Evolutionary conservation across 441 rosid species (phyloP).

Genomic region (Jatropha podagrica): DNA sequence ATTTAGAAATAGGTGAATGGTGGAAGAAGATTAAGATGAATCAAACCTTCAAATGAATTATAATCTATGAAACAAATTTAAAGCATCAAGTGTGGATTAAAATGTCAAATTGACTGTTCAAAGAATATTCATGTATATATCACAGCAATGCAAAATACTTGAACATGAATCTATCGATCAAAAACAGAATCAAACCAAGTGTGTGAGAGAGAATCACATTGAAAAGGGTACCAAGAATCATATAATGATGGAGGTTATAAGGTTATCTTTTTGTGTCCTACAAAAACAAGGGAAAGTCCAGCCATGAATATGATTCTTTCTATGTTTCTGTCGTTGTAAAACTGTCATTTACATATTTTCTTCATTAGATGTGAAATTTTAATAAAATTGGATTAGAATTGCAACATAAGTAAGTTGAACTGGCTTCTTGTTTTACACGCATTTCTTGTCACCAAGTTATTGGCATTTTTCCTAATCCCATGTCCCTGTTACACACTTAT

Average conservation of each 20-base stretch:
- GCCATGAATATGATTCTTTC: neutral
- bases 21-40: too few relatives aligned
- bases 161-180: neutral
- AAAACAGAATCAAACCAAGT: neutral
- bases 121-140: neutral
- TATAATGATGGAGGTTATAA: neutral
- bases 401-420: neutral
- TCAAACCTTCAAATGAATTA: too few relatives aligned
- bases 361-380: neutral
- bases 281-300: neutral
- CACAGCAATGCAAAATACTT: neutral
- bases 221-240: slow-evolving; percentile 3
- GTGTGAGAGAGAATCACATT: neutral
- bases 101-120: neutral
- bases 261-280: neutral
- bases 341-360: neutral
- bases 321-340: neutral
- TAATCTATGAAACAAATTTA: too few relatives aligned
- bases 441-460: neutral
- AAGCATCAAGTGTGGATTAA: too few relatives aligned
- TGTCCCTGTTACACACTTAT: neutral
- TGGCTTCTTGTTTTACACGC: neutral
- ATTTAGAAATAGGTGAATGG: too few relatives aligned
- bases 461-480: neutral
- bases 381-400: neutral